These are phyloP conservation scores for Takashimella koratensis DNA, from an alignment of 1,284 basidiomycete genomes.

Conservation along the genomic window DNA sequence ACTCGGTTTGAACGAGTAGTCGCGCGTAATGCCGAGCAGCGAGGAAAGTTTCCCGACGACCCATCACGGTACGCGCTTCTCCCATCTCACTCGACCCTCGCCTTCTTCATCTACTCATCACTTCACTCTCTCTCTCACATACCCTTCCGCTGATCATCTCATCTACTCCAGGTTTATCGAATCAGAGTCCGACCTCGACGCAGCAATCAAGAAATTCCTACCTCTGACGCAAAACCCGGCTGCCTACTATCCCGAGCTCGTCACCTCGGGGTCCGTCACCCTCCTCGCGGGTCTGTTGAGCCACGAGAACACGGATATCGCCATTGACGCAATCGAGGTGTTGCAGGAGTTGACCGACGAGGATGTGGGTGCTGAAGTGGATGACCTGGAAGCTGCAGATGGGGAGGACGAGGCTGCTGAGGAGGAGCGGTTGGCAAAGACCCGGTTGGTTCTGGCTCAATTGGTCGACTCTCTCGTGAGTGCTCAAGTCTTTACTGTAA, in stretches of 20 bases:
- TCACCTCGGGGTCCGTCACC: constrained; percentile 65
- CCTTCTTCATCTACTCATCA: too few species aligned
- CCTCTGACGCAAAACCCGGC: constrained; percentile 83
- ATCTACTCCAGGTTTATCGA: constrained; percentile 80
- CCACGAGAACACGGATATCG: constrained; percentile 91
- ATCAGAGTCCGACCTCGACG: constrained; percentile 91
- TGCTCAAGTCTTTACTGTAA: constrained; percentile 11
- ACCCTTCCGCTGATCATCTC: background rate
- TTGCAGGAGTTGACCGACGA: constrained; percentile 91
- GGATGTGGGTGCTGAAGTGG: constrained; percentile 76
- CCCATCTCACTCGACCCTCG: too few species aligned
- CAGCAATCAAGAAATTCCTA: constrained; percentile 75
- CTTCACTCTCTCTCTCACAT: too few species aligned
- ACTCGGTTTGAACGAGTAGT: constrained; percentile 80
- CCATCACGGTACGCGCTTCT: too few species aligned
- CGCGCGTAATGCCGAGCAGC: constrained; percentile 89
- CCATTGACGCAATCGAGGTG: constrained; percentile 83
- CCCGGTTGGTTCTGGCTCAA: constrained; percentile 57
- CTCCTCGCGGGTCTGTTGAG: constrained; percentile 76
- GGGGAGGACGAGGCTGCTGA: constrained; percentile 58
- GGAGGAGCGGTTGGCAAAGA: constrained; percentile 51
- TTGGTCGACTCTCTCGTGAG: constrained; percentile 71
- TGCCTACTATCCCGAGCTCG: constrained; percentile 83
- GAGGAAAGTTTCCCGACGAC: constrained; percentile 85
- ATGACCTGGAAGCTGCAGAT: constrained; percentile 65